Percentiles rank a stretch among this genome's conserved stretches.
Conservation (phyloP, 176 grass and related monocot genomes). For the Areca catechu region DNA sequence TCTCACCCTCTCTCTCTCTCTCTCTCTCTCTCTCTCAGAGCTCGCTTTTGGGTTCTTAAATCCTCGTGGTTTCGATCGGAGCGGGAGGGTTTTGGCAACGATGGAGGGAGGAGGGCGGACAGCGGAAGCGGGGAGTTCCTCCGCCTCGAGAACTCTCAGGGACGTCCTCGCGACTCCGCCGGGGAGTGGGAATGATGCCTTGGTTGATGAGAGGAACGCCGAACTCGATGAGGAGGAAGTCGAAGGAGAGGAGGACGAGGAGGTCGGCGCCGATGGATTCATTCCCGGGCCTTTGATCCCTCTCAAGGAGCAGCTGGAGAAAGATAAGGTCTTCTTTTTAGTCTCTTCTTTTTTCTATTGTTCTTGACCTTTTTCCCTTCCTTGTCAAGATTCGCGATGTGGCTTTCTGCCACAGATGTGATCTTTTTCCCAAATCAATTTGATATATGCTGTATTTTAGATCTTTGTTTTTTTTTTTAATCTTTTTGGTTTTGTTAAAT, state of each 20-base stretch:
- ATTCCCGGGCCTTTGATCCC: conserved; percentile 35
- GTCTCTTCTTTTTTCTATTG: background rate
- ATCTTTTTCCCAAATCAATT: too few species aligned
- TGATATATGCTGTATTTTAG: too few species aligned
- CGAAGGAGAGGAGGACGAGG: conserved; percentile 15
- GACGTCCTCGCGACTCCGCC: background rate
- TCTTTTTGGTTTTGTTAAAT: too few species aligned
- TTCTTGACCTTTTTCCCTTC: background rate
- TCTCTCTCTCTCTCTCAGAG: background rate
- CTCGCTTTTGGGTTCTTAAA: background rate
- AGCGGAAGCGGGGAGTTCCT: conserved; percentile 16
- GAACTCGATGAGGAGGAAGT: conserved; percentile 7
- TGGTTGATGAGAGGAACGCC: background rate
- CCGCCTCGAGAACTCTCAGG: background rate
- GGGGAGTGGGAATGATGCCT: background rate
- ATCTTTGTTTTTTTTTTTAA: too few species aligned
- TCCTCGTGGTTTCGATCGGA: background rate
- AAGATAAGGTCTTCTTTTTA: conserved; percentile 27
- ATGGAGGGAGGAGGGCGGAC: conserved; percentile 13
- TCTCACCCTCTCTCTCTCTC: background rate
- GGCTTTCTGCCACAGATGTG: too few species aligned
- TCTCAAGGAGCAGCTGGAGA: conserved; percentile 41
- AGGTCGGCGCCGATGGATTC: conserved; percentile 19
- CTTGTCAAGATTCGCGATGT: too few species aligned
- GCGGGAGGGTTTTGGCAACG: background rate